Evolutionary conservation across 495 filamentous ascomycete species (phyloP), one percentile per base, ranked within the genome.

Genomic region (Halenospora varia): DNA sequence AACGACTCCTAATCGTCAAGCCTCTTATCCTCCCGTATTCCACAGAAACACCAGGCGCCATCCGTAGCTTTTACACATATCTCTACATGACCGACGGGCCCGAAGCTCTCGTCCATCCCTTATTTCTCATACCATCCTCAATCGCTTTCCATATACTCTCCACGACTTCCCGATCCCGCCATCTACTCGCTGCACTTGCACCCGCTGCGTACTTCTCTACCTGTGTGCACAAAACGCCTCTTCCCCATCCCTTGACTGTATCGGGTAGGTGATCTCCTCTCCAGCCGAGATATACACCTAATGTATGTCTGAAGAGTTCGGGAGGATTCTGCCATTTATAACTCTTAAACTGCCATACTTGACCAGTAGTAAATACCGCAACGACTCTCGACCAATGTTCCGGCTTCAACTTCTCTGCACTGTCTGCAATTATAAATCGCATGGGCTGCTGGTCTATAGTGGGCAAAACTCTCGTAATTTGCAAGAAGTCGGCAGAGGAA

Each of bases 341-440:
- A 47, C 85, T 87, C 73, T 96, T 96, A 75, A 97, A 99, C 71
- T 99, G 94, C 94, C 94, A 99, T 10, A 88, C 86, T 71, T 99
- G 94, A 20, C 94, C 94, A 9, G 94, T 99, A 0, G 94, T 99
- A 73, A 99, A 99, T 46, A 99, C 91, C 9, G 90, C 95, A 9
- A 97, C 94, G 10, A 99, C 89, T 18, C 95, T 86, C 56, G 86
- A 83, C 94, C 94, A 99, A 75, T 97, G 97, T 67, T 97, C 92
- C 1, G 94, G 94, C 70, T 94, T 94, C 78, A 99, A 99, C 71
- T 95, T 87, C 65, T 94, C 86, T 0, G 90, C 86, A 11, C 83
- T 85, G 68, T 99, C 94, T 51, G 97, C 93, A 20, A 99, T 83
- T 64, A 96, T 90, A 76, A 99, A 97, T 51, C 92, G 88, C 64